phyloP scores from a whole-genome alignment of 345 rosid genomes.

The Ceriops tagal region DNA sequence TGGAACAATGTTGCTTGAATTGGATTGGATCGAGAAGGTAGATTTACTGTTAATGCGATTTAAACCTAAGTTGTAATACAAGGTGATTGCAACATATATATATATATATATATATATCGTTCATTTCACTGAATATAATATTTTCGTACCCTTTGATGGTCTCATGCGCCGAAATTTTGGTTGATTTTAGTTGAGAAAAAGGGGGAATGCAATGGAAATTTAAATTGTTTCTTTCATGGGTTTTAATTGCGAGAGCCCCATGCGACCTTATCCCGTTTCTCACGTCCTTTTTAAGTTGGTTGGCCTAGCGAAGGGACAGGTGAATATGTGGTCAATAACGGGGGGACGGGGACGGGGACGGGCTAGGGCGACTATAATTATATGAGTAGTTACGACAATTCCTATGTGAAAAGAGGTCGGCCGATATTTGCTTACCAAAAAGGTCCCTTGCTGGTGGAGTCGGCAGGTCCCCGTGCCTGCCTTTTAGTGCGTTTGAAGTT shows the following conservation, averaged over 20 bases:
- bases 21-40: too few relatives aligned
- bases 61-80: too few relatives aligned
- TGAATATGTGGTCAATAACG: background rate
- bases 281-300: background rate
- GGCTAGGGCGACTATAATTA: background rate
- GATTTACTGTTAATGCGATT: too few relatives aligned
- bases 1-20: too few relatives aligned
- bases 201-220: background rate
- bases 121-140: too few relatives aligned
- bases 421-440: background rate
- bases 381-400: background rate
- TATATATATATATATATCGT: too few relatives aligned
- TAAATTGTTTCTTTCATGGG: background rate
- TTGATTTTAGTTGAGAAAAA: background rate
- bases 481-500: background rate
- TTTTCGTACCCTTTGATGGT: too few relatives aligned
- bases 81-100: too few relatives aligned
- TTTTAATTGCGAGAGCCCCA: background rate
- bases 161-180: background rate
- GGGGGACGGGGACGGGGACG: background rate
- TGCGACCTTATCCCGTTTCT: background rate
- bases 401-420: background rate
- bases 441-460: background rate
- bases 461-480: background rate
- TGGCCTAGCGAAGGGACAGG: background rate